These are phyloP conservation scores for sorghum (Sorghum bicolor) DNA, from an alignment of 176 grass and related monocot species.

Conservation along the genomic window DNA sequence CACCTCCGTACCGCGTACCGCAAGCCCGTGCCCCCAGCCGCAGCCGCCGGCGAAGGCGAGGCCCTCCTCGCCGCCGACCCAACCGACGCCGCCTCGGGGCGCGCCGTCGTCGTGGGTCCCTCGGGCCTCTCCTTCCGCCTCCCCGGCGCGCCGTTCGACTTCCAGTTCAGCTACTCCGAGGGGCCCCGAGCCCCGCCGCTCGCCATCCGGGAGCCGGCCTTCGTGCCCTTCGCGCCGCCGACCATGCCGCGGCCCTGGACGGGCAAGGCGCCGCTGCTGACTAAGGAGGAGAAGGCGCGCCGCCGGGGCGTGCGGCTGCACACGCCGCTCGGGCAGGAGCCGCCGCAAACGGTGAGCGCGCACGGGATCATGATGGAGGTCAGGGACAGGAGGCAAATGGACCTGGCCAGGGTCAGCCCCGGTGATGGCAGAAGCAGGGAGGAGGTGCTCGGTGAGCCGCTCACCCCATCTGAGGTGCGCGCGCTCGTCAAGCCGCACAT, in stretches of 20 bases:
- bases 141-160: slow-evolving; percentile 85
- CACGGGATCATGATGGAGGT: slow-evolving; percentile 69
- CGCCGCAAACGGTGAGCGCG: slow-evolving; percentile 33
- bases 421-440: slow-evolving; percentile 63
- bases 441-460: slow-evolving; percentile 76
- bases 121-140: slow-evolving; percentile 79
- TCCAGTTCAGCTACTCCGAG: slow-evolving; percentile 98
- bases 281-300: slow-evolving; percentile 92
- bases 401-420: slow-evolving; percentile 52
- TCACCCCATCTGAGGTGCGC: slow-evolving; percentile 57
- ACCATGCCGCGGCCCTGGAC: slow-evolving; percentile 98
- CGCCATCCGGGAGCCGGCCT: slow-evolving; percentile 93
- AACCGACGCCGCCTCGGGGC: slow-evolving; percentile 40
- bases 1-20: slow-evolving; percentile 76
- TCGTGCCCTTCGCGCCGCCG: slow-evolving; percentile 91
- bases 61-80: slow-evolving; percentile 53
- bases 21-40: slow-evolving; percentile 60
- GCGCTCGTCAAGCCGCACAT: slow-evolving; percentile 68
- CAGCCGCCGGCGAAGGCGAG: slow-evolving; percentile 41
- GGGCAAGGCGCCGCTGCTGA: slow-evolving; percentile 84
- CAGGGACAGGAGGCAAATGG: slow-evolving; percentile 49
- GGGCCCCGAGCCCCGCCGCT: slow-evolving; percentile 68
- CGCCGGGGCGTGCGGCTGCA: slow-evolving; percentile 68
- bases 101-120: slow-evolving; percentile 63
- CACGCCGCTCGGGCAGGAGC: slow-evolving; percentile 63